Conservation (phyloP, 306 rosid genomes). For the Cicer cuneatum region DNA sequence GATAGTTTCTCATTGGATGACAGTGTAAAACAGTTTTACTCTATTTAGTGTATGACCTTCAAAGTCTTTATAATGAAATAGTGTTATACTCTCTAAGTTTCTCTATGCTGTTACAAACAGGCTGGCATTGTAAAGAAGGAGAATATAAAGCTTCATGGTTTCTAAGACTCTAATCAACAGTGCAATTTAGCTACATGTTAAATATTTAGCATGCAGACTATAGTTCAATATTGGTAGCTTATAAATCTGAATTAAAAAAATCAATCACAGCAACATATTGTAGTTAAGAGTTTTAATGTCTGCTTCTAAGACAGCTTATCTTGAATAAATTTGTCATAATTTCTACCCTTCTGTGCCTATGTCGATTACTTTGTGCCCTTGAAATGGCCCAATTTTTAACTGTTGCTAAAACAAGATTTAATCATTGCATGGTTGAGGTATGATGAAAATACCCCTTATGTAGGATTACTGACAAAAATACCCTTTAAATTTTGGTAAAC, state of each 20-base stretch:
- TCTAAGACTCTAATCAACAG: constrained; percentile 40
- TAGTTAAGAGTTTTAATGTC: constrained; percentile 41
- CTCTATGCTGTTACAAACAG: constrained; percentile 43
- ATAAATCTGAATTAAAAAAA: constrained; percentile 46
- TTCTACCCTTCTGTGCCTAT: constrained; percentile 16
- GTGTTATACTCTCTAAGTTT: constrained; percentile 1
- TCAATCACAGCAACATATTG: constrained; percentile 26
- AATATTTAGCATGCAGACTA: constrained; percentile 16
- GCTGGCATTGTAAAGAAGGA: constrained; percentile 73
- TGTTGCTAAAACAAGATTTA: neutral
- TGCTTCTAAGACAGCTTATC: constrained; percentile 30
- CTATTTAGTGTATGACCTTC: too few relatives aligned
- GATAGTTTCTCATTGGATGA: too few relatives aligned
- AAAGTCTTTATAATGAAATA: neutral
- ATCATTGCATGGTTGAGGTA: neutral
- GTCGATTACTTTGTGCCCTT: constrained; percentile 19
- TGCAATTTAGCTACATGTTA: constrained; percentile 41
- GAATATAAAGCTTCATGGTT: constrained; percentile 68
- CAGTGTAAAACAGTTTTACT: too few relatives aligned
- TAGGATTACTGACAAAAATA: too few relatives aligned
- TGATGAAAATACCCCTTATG: too few relatives aligned
- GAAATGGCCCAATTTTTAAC: neutral
- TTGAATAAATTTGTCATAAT: constrained; percentile 47
- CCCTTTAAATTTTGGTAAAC: too few relatives aligned
- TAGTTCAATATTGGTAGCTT: constrained; percentile 37